phyloP scores from a whole-genome alignment of 495 filamentous ascomycete species.

The Neurospora sp. region DNA sequence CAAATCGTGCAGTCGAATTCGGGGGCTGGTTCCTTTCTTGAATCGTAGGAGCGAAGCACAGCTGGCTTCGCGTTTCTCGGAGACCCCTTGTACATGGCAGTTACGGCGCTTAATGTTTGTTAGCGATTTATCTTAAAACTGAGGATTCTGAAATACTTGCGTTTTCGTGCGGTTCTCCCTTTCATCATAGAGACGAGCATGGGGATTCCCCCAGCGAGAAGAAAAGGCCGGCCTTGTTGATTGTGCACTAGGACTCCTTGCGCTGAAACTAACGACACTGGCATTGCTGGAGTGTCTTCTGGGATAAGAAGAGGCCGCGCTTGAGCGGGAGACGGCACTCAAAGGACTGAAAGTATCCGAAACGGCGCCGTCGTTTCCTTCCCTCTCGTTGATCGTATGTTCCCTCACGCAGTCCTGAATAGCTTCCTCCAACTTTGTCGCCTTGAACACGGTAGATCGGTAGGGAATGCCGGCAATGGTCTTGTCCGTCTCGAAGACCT shows the following conservation, averaged over 20 bases:
- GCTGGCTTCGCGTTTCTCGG: constrained; percentile 52
- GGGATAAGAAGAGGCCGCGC: constrained; percentile 23
- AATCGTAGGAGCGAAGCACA: constrained; percentile 86
- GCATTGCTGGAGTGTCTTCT: constrained; percentile 48
- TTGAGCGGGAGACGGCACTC: constrained; percentile 28
- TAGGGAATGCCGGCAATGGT: constrained; percentile 92
- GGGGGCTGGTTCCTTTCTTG: constrained; percentile 76
- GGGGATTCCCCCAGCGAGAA: constrained; percentile 46
- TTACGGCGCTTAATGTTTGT: constrained; percentile 58
- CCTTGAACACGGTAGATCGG: constrained; percentile 89
- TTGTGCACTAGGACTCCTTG: constrained; percentile 32
- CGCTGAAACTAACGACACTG: constrained; percentile 51
- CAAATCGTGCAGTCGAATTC: constrained; percentile 89
- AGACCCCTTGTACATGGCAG: constrained; percentile 81
- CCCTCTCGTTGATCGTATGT: constrained; percentile 69
- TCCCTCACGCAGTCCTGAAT: constrained; percentile 83
- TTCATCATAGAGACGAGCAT: constrained; percentile 68
- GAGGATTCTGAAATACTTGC: constrained; percentile 39
- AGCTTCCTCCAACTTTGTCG: constrained; percentile 86
- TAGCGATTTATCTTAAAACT: constrained; percentile 11
- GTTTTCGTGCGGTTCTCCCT: constrained; percentile 86
- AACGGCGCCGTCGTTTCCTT: constrained; percentile 58
- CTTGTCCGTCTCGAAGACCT: constrained; percentile 97
- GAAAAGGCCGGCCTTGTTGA: constrained; percentile 27
- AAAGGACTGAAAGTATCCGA: constrained; percentile 15